Percentiles rank a stretch among this genome's conserved stretches.
These are phyloP conservation scores for Aspergillus pseudoviridinutans DNA, from an alignment of 2,329 filamentous ascomycete genomes.

Conservation along the genomic window DNA sequence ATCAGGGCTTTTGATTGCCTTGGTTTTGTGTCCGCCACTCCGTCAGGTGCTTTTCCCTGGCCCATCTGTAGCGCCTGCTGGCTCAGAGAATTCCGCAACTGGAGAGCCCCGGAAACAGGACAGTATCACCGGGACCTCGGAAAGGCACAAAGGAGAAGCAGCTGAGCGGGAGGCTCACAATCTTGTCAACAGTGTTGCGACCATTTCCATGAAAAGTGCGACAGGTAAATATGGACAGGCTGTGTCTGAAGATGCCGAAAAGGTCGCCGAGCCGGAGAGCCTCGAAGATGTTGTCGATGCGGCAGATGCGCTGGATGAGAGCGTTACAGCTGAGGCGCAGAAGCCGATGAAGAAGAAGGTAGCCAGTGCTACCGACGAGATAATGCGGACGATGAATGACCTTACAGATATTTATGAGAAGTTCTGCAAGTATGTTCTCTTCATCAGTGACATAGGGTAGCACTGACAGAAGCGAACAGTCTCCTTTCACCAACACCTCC, in stretches of 20 bases:
- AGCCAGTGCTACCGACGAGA: conserved; percentile 69
- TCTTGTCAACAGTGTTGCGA: conserved; percentile 70
- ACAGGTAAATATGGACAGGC: conserved; percentile 70
- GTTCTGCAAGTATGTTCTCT: conserved; percentile 51
- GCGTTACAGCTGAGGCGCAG: conserved; percentile 64
- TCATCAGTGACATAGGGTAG: background rate
- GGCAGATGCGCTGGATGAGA: conserved; percentile 49
- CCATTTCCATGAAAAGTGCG: conserved; percentile 69
- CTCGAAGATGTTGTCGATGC: conserved; percentile 56
- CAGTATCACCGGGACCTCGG: conserved; percentile 72
- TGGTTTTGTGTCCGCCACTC: conserved; percentile 63
- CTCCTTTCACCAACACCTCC: conserved; percentile 61
- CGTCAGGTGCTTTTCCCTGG: conserved; percentile 67
- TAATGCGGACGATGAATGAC: conserved; percentile 65
- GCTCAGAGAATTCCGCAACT: conserved; percentile 52
- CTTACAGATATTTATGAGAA: conserved; percentile 61
- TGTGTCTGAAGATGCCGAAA: conserved; percentile 48
- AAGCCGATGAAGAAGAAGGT: conserved; percentile 74
- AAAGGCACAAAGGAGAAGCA: conserved; percentile 77
- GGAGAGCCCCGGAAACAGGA: conserved; percentile 61
- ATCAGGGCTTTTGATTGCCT: conserved; percentile 55
- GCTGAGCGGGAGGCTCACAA: conserved; percentile 79
- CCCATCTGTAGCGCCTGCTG: conserved; percentile 65
- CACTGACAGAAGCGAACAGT: conserved; percentile 24
- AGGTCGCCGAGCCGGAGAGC: conserved; percentile 42